Base-by-base conservation (phyloP, 768 basidiomycete genomes). In the Obba rivulosa region DNA sequence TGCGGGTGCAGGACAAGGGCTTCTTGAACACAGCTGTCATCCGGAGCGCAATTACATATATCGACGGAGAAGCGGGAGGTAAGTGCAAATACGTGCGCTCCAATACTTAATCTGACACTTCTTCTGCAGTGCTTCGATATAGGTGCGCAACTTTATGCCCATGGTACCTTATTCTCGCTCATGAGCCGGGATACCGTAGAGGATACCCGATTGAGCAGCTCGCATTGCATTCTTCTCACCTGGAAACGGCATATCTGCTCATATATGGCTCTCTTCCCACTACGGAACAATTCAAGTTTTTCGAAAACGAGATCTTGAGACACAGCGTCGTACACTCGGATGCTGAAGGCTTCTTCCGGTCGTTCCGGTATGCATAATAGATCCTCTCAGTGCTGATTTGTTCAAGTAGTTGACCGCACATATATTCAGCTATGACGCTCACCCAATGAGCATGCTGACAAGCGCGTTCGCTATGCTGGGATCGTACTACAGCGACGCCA, bases 141-240 rank as follows among this genome's bases (percentile, higher is more conserved):
- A 79, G 87, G 87, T 85, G 50, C 34, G 54, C 35, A 16, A 10
- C 31, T 16, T 22, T n/a, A n/a, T n/a, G n/a, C n/a, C n/a, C n/a
- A n/a, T n/a, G n/a, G n/a, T n/a, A n/a, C n/a, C n/a, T 46, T 43
- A n/a, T n/a, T n/a, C n/a, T n/a, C n/a, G n/a, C n/a, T n/a, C n/a
- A n/a, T n/a, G n/a, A n/a, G n/a, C n/a, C n/a, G n/a, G n/a, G n/a
- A n/a, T n/a, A n/a, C n/a, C n/a, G 35, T 59, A 87, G 91, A 68
- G 92, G 92, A 18, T 93, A 92, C 62, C 92, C 92, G 14, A 94
- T 95, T 55, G 92, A 95, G 60, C 87, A 93, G 60, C 81, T 95
- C 25, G 91, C 92, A 0, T 70, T 80, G 23, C 77, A 81, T 48
- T 91, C 87, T 0, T 80, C 77, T 1, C 91, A 91, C 69, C 76